Base-by-base conservation (phyloP, 192 early-diverging fungal genomes). In the Umbelopsis isabellina region DNA sequence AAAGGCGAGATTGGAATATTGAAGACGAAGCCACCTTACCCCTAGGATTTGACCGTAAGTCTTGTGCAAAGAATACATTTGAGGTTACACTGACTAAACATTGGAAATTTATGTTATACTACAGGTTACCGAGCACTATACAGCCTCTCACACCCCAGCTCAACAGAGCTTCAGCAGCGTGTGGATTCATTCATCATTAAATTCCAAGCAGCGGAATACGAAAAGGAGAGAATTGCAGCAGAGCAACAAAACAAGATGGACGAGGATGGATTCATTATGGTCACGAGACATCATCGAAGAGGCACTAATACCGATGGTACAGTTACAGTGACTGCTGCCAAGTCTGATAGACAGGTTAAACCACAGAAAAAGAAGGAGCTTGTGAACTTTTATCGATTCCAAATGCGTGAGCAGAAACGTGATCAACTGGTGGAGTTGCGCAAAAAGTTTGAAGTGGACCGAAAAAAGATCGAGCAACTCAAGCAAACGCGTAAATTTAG, bases 361-460 rank as follows among this genome's bases (percentile, higher is more conserved):
- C 88, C 76, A 70, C 55, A 61, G 55, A 93, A 95, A 89, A 91
- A 93, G 84, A 86, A 91, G 69, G 89, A 90, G 64, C 83, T 94
- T 52, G 86, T 87, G 23, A 92, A 98, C 83, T 95, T 98, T 88
- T 98, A 98, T 78, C 84, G 95, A 15, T 98, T 98, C 89, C 96
- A 98, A 84, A 85, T 94, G 86, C 87, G 95, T 23, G 94, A 98
- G 83, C 85, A 80, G 45, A 97, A 97, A 80, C 84, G 90, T 50
- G 89, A 94, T 77, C 91, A 98, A 91, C 85, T 97, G 45, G 81
- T 84, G 2, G 93, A 97, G 61, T 80, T 98, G 67, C 91, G 96
- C 67, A 87, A 86, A 71, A 95, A 94, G 75, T 98, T 98, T 68
- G 95, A 98, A 75, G 90, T 96, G 75, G 96, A 98, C 80, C 95